Evolutionary conservation across 208 protist genomes (phyloP), one percentile per base, ranked within the genome.

Genomic region (Acanthamoeba castellanii): DNA sequence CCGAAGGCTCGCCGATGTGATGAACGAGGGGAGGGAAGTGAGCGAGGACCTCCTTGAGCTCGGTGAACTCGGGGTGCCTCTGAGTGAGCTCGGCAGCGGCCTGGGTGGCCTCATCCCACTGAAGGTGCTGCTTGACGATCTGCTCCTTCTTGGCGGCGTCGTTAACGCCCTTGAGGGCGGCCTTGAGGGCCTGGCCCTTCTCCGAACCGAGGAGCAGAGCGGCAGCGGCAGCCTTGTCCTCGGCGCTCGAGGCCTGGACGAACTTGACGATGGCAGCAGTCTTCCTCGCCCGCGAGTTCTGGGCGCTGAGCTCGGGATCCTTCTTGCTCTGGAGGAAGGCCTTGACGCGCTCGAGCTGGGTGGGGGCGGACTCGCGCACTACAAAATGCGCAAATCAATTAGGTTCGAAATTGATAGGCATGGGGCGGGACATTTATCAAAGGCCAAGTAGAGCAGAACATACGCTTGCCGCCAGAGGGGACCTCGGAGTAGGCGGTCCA

Each of bases 1-100:
- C 30, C 16, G 72, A 81, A 34, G 72, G 72, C 72, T 81, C 72
- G 72, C 72, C 72, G 34, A 81, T 81, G 72, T 81, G 72, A 20
- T 81, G 72, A 81, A 81, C 72, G 72, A 81, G 72, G 34, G 72
- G 72, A 22, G 72, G 72, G 72, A 81, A 81, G 25, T 52, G 72
- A 8, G 72, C 72, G 14, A 81, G 72, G 42, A 50, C 72, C 72
- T 81, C 72, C 72, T 81, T 81, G 14, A 81, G 72, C 22, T 81
- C 72, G 34, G 72, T 81, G 72, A 81, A 81, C 34, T 81, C 72
- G 42, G 72, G 72, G 22, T 81, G 72, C 72, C 22, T 81, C 72
- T 81, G 72, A 20, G 72, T 81, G 72, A 81, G 72, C 34, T 45
- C 32, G 72, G 72, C 72, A 34, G 72, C 72, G 34, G 72, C 72